These are phyloP conservation scores for Incumbomyces delicatus DNA, from an alignment of 2,329 filamentous ascomycete species.

Conservation along the genomic window DNA sequence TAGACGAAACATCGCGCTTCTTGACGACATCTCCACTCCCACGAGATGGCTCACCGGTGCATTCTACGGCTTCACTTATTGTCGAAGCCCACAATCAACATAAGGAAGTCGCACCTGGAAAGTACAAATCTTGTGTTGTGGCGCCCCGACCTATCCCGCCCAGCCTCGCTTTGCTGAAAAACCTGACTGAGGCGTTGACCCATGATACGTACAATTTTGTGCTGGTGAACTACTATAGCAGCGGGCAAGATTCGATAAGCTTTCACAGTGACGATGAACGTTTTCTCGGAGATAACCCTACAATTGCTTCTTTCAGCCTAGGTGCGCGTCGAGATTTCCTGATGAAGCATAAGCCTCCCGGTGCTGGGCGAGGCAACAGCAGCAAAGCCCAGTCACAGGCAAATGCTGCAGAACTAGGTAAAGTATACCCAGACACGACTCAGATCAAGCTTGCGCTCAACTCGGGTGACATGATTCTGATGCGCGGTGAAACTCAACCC, in stretches of 20 bases:
- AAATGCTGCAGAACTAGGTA: constrained; percentile 13
- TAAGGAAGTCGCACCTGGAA: constrained; percentile 31
- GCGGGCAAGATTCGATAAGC: constrained; percentile 64
- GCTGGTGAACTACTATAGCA: constrained; percentile 75
- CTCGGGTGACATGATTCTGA: constrained; percentile 69
- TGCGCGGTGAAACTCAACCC: constrained; percentile 64
- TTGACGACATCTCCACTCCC: constrained; percentile 6
- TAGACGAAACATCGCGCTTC: constrained; percentile 57
- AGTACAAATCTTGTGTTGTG: constrained; percentile 41
- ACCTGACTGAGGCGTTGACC: constrained; percentile 55
- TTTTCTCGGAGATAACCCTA: constrained; percentile 59
- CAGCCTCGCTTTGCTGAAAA: constrained; percentile 56
- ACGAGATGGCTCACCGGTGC: constrained; percentile 11
- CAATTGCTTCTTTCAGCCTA: constrained; percentile 65
- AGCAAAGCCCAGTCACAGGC: constrained; percentile 19
- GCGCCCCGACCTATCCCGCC: constrained; percentile 60
- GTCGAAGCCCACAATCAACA: constrained; percentile 2
- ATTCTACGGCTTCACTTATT: constrained; percentile 25
- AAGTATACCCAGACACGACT: constrained; percentile 23
- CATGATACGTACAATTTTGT: constrained; percentile 66
- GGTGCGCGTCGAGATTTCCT: constrained; percentile 66
- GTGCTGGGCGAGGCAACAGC: constrained; percentile 20
- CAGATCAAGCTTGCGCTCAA: constrained; percentile 46
- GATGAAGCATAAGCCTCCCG: constrained; percentile 63
- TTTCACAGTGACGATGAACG: constrained; percentile 74